Conservation (phyloP, 73 alveolate species). For the Urostyla sp. region DNA sequence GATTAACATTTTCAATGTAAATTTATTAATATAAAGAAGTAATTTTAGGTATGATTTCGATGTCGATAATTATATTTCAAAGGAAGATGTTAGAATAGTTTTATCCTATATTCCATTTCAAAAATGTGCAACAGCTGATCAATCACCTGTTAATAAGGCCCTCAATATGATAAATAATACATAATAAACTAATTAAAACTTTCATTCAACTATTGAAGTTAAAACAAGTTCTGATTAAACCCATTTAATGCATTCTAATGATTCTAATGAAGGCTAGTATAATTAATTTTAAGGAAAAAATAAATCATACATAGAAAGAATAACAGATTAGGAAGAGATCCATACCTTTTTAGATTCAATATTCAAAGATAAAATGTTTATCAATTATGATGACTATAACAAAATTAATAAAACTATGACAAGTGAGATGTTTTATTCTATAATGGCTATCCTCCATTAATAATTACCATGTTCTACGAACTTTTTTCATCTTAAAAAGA, state of each 20-base stretch:
- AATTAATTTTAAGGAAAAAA: constrained; percentile 42
- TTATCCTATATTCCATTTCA: constrained; percentile 49
- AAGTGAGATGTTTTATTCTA: constrained; percentile 39
- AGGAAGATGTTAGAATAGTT: constrained; percentile 58
- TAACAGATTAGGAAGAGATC: constrained; percentile 33
- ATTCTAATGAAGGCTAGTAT: constrained; percentile 31
- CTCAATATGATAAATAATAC: too few relatives aligned
- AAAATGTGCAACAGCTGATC: neutral
- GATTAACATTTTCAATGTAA: constrained; percentile 46
- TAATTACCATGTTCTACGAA: constrained; percentile 39
- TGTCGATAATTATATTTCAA: constrained; percentile 36
- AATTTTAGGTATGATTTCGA: constrained; percentile 61
- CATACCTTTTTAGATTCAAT: neutral
- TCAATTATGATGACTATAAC: constrained; percentile 16
- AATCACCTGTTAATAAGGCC: too few relatives aligned
- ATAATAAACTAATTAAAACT: too few relatives aligned
- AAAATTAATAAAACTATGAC: constrained; percentile 27
- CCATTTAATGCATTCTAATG: too few relatives aligned
- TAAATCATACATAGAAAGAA: constrained; percentile 37
- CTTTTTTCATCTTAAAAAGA: constrained; percentile 36
- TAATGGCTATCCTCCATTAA: constrained; percentile 44
- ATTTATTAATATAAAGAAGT: too few relatives aligned
- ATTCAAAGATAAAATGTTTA: constrained; percentile 14
- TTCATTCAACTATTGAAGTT: too few relatives aligned
- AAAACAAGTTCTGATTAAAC: too few relatives aligned